A percentile compares a stretch with the other conserved stretches of the same genome.
These are phyloP conservation scores for Arxiozyma slooffiae DNA, from an alignment of 1,139 yeast genomes.

Conservation along the genomic window DNA sequence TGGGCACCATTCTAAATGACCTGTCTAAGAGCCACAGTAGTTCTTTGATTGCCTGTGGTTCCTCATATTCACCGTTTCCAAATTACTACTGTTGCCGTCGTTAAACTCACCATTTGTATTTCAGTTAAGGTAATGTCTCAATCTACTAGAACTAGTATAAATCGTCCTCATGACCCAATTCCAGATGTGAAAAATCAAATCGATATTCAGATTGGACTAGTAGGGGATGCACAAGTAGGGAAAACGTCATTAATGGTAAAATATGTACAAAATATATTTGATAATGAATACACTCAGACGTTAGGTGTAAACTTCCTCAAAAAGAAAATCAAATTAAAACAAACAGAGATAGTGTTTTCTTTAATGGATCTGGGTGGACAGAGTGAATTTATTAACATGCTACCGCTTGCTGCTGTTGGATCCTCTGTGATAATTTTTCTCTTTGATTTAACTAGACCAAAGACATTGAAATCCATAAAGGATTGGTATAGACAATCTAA, in stretches of 20 bases:
- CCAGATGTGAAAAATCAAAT: slow-evolving; percentile 38
- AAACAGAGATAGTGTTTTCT: slow-evolving; percentile 83
- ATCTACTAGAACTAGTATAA: neutral
- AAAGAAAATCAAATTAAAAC: slow-evolving; percentile 72
- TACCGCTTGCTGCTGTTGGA: slow-evolving; percentile 86
- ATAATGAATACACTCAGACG: slow-evolving; percentile 87
- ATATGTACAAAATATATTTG: slow-evolving; percentile 89
- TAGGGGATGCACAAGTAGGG: slow-evolving; percentile 98
- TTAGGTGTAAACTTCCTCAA: slow-evolving; percentile 95
- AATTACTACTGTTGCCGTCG: too few relatives aligned
- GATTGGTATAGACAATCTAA: slow-evolving; percentile 95
- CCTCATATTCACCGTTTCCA: neutral
- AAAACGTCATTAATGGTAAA: slow-evolving; percentile 95
- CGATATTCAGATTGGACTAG: slow-evolving; percentile 81
- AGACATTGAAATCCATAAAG: slow-evolving; percentile 75
- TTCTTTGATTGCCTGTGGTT: neutral
- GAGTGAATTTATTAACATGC: slow-evolving; percentile 90
- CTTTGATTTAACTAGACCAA: slow-evolving; percentile 84
- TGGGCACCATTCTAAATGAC: too few relatives aligned
- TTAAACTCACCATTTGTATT: neutral
- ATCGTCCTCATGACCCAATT: slow-evolving; percentile 5
- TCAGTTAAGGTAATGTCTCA: neutral
- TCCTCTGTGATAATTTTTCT: slow-evolving; percentile 88
- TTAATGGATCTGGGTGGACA: slow-evolving; percentile 98
- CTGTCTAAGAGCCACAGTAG: too few relatives aligned